Percentiles rank a stretch among this genome's conserved stretches.
Conservation (phyloP, 2,329 filamentous ascomycete genomes). For the Ascochyta viciae-villosae region DNA sequence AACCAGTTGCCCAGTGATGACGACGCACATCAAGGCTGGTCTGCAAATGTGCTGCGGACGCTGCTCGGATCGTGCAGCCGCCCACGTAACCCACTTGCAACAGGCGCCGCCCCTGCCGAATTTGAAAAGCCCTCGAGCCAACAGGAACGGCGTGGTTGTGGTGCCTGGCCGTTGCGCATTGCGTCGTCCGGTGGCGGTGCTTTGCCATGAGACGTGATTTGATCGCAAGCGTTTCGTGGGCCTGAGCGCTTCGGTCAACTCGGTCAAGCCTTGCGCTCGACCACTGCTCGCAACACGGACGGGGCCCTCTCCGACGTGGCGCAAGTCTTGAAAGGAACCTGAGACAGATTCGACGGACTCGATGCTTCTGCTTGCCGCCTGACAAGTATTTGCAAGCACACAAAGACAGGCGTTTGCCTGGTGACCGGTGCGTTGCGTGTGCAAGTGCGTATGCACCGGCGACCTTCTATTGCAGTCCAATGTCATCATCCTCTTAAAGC, state of each 20-base stretch:
- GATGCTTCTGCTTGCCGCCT: background rate
- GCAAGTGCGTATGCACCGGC: slow-evolving; percentile 10
- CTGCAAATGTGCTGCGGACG: background rate
- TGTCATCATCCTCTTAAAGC: slow-evolving; percentile 17
- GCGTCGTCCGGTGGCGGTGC: slow-evolving; percentile 16
- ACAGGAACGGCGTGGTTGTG: background rate
- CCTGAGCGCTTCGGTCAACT: background rate
- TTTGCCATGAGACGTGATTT: slow-evolving; percentile 11
- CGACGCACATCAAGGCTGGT: slow-evolving; percentile 12
- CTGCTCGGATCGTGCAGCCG: slow-evolving; percentile 15
- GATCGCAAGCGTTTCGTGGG: background rate
- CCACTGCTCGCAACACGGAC: background rate
- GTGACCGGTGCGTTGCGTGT: slow-evolving; percentile 14
- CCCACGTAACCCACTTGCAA: slow-evolving; percentile 3
- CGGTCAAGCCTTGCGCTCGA: background rate
- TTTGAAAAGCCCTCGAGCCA: slow-evolving; percentile 1
- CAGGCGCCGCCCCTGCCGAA: slow-evolving; percentile 3
- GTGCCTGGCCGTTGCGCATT: slow-evolving; percentile 5
- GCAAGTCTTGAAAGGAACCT: background rate
- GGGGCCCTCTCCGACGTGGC: background rate
- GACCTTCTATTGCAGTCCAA: background rate
- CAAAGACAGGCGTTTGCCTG: slow-evolving; percentile 2
- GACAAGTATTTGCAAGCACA: background rate
- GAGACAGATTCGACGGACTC: background rate
- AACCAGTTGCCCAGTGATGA: slow-evolving; percentile 14